Evolutionary conservation across 2,329 filamentous ascomycete genomes (phyloP), one percentile per base, ranked within the genome.

Genomic region (Didymella sp.): DNA sequence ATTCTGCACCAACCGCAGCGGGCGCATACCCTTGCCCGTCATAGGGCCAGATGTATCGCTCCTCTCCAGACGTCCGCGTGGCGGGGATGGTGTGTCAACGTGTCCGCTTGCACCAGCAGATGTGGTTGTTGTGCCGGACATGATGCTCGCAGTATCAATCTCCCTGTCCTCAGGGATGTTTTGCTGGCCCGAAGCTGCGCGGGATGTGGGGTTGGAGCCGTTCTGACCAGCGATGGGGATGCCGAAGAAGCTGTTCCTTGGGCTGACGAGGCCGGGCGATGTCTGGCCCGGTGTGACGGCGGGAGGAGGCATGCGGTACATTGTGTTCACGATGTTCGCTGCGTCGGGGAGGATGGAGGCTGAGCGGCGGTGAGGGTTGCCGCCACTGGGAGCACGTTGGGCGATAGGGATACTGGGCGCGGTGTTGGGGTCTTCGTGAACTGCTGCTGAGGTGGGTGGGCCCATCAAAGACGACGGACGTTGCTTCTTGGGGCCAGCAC

Each of bases 1-100:
- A 55, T 96, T 91, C 77, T 95, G 90, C 43, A 98, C 92, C 27
- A 99, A 82, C 15, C 94, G 85, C 63, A 99, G 80, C 6, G 94
- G 94, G 31, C 93, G 85, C 56, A 96, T 87, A 77, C 95, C 95
- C 70, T 88, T 80, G 37, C 81, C 81, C 22, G 79, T 78, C 78
- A 83, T 82, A 17, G 79, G 72, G 13, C 76, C 76, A 3, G 64
- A 60, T 12, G 66, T 68, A 13, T 68, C 66, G 40, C 69, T 76
- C 11, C 77, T 74, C 12, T 76, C 85, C 12, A 57, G 24, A 78
- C 90, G 89, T 47, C 83, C 81, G 53, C 84, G 82, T 2, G 85
- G 84, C 9, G 84, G 84, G 28, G 68, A 72, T 0, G 76, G 75
- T 0, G 75, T 76, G 35, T 77, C 75, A 27, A 75, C 68, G 51